Base-by-base conservation (phyloP, 495 filamentous ascomycete genomes). In the Mytilinidion resinicola region DNA sequence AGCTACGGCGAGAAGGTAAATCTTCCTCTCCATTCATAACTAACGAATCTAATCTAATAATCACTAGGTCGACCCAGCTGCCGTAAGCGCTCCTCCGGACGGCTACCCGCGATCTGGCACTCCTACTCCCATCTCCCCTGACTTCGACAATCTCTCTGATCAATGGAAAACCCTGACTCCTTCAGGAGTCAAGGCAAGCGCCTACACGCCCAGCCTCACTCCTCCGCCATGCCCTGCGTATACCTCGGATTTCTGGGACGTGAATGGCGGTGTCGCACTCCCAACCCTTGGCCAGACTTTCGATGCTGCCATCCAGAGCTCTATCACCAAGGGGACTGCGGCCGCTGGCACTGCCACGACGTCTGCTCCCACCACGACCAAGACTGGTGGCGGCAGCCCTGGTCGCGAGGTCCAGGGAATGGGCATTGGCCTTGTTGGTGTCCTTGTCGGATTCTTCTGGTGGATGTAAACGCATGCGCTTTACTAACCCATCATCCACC, bases 101-200 rank as follows among this genome's bases (percentile, higher is more conserved):
- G 89, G 89, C 10, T 91, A 77, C 73, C 76, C 79, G 0, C 80
- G 86, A 61, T 74, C 78, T 25, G 90, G 90, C 34, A 88, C 84
- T 0, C 90, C 90, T 0, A 87, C 80, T 0, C 88, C 90, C 0
- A 75, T 91, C 19, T 70, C 69, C 0, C 90, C 90, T 1, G 90
- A 95, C 66, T 96, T 90, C 70, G 63, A 71, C 51, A 92, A 95
- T 65, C 77, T 96, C 43, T 84, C 83, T 74, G 79, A 72, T 25
- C 82, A 88, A 59, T 96, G 90, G 90, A 82, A 82, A 10, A 89
- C 81, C 6, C 69, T 89, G 57, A 78, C 70, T 21, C 88, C 90
- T 0, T 82, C 82, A 0, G 87, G 88, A 39, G 79, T 90, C 21
- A 72, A 78, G 17, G 76, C 78, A 53, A 80, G 80, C 3, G 77